These are phyloP conservation scores for Hypoxylon sp. DNA, from an alignment of 2,329 filamentous ascomycete species.

Conservation along the genomic window DNA sequence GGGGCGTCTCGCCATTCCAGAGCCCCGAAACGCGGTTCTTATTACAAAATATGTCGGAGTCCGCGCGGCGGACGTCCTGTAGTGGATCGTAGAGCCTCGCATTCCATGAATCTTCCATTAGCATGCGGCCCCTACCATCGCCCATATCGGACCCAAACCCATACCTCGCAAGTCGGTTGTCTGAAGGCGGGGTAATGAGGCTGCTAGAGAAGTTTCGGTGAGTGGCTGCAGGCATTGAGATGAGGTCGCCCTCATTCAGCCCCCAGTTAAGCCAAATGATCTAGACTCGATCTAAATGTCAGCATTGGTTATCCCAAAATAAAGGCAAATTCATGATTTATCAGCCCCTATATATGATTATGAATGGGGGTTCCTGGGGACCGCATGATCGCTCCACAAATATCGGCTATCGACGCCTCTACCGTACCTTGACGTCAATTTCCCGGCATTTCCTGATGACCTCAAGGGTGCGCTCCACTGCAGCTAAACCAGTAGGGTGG, in stretches of 20 bases:
- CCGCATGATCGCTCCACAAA: slow-evolving; percentile 1
- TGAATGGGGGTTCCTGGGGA: slow-evolving; percentile 8
- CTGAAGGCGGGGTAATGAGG: slow-evolving; percentile 49
- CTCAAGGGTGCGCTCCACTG: slow-evolving; percentile 58
- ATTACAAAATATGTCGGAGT: slow-evolving; percentile 65
- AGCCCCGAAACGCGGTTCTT: slow-evolving; percentile 73
- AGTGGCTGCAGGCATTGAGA: slow-evolving; percentile 65
- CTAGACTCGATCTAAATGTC: slow-evolving; percentile 28
- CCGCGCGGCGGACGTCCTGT: slow-evolving; percentile 56
- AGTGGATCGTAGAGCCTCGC: slow-evolving; percentile 65
- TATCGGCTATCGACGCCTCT: slow-evolving; percentile 5
- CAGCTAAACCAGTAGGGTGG: slow-evolving; percentile 60
- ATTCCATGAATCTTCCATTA: slow-evolving; percentile 72
- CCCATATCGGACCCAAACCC: slow-evolving; percentile 66
- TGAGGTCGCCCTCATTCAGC: slow-evolving; percentile 66
- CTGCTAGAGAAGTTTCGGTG: slow-evolving; percentile 64
- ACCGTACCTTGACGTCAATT: slow-evolving; percentile 62
- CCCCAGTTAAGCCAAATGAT: slow-evolving; percentile 63
- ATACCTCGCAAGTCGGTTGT: slow-evolving; percentile 40
- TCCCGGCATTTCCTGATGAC: slow-evolving; percentile 64
- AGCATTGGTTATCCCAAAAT: slow-evolving; percentile 13
- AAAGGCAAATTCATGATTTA: slow-evolving; percentile 11
- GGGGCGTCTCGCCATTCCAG: slow-evolving; percentile 62
- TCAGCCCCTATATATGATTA: slow-evolving; percentile 15
- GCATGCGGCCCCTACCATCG: slow-evolving; percentile 59